A percentile compares a stretch with the other conserved stretches of the same genome.
These are phyloP conservation scores for Jatropha podagrica DNA, from an alignment of 441 rosid genomes.

Conservation along the genomic window DNA sequence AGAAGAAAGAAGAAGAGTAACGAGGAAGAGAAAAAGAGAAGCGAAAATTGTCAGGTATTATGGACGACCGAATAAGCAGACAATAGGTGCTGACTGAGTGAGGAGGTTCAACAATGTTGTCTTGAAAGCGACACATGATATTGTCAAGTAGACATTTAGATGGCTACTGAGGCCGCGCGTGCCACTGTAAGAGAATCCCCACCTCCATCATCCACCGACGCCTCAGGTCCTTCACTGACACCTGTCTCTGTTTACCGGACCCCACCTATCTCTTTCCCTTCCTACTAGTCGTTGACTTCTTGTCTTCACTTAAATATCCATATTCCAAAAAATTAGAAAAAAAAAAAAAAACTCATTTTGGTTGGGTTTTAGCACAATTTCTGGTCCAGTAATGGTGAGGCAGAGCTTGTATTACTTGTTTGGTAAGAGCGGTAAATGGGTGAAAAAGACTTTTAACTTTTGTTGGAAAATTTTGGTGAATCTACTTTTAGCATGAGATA, in stretches of 20 bases:
- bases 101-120: not conserved
- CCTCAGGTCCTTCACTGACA: not conserved
- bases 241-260: not conserved
- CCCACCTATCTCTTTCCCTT: not conserved
- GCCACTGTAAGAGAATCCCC: slow-evolving; percentile 23
- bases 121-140: slow-evolving; percentile 37
- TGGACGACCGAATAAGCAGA: slow-evolving; percentile 31
- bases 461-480: slow-evolving; percentile 15
- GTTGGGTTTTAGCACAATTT: not conserved
- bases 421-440: not conserved
- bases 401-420: slow-evolving; percentile 4
- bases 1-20: not conserved
- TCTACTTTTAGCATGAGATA: not conserved
- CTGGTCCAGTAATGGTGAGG: not conserved
- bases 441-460: not conserved
- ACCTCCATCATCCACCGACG: slow-evolving; percentile 21
- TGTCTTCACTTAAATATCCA: not conserved
- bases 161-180: slow-evolving; percentile 32
- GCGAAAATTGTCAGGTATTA: slow-evolving; percentile 15
- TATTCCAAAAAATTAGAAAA: too few relatives aligned
- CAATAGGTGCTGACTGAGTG: not conserved
- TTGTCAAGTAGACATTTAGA: slow-evolving; percentile 26
- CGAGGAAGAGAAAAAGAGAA: slow-evolving; percentile 8
- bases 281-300: not conserved
- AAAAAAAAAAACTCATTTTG: too few relatives aligned